phyloP scores from a whole-genome alignment of 2,329 filamentous ascomycete species.

The Cladobotryum mycophilum region DNA sequence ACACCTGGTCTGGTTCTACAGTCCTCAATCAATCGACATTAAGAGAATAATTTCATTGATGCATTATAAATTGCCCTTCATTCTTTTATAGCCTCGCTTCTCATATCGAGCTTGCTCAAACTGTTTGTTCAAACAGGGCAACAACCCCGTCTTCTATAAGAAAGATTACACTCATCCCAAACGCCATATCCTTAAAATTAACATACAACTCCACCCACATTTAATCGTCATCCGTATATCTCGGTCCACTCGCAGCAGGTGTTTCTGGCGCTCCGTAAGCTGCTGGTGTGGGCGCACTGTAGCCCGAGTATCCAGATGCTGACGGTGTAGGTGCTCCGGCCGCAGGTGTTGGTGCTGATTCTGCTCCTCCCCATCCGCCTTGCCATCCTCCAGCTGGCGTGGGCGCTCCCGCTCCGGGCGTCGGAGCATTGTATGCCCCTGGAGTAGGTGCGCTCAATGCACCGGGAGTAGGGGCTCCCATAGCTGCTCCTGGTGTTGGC shows the following conservation, averaged over 20 bases:
- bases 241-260: slow-evolving; percentile 52
- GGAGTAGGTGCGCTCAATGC: slow-evolving; percentile 65
- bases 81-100: slow-evolving; percentile 2
- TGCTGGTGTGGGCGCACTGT: slow-evolving; percentile 59
- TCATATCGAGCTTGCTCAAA: not conserved
- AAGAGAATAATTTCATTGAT: not conserved
- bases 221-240: slow-evolving; percentile 47
- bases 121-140: not conserved
- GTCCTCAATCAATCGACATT: not conserved
- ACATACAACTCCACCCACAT: not conserved
- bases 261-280: slow-evolving; percentile 55
- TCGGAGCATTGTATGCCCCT: slow-evolving; percentile 59
- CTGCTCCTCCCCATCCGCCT: slow-evolving; percentile 51
- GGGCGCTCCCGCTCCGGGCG: slow-evolving; percentile 58
- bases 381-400: slow-evolving; percentile 62
- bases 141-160: not conserved
- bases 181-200: not conserved
- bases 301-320: slow-evolving; percentile 49
- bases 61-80: not conserved
- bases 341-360: slow-evolving; percentile 61
- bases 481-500: slow-evolving; percentile 55
- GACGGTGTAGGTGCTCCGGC: slow-evolving; percentile 64
- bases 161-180: slow-evolving; percentile 6
- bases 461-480: slow-evolving; percentile 56
- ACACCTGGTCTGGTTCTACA: no score